Evolutionary conservation across 192 early-diverging fungal genomes (phyloP), one percentile per base, ranked within the genome.

Genomic region (Coemansia sp.): DNA sequence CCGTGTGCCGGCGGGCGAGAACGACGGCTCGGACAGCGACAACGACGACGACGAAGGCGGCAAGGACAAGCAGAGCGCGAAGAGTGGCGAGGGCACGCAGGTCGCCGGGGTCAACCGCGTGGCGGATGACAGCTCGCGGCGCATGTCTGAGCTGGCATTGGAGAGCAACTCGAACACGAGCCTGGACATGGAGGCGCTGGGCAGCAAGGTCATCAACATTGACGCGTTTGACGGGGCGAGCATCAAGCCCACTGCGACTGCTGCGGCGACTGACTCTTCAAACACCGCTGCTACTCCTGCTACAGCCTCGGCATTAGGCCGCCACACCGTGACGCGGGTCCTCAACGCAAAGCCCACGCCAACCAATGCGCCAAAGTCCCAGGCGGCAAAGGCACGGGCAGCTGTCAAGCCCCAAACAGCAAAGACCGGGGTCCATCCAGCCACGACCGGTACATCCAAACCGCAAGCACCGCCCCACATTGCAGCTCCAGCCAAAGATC

Each of bases 191-290:
- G 61, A 31, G 19, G 46, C 62, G 14, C 46, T 76, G 49, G 64
- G 66, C 57, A 49, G 40, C 51, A 60, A 56, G 8, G 68, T 76
- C 21, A 65, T 76, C n/a, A 76, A 69, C 25, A 52, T 76, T 32
- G 44, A 46, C 30, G 66, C 53, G 2, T 69, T 69, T 60, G 65
- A 60, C 11, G 58, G 72, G 11, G 58, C 53, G 32, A 50, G 25
- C 23, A 68, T 61, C 11, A 64, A 61, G 28, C 14, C 61, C 3
- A 63, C 53, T 6, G 44, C 67, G 33, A 58, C 28, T n/a, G 38
- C 58, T 8, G 7, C 40, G n/a, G 16, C 5, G 28, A 19, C 55
- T 7, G 28, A 12, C 28, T 2, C 27, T 4, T 11, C 55, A 5
- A 14, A n/a, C n/a, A n/a, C n/a, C n/a, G n/a, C n/a, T n/a, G n/a